Evolutionary conservation across 345 rosid species (phyloP).

Genomic region (Aegle marmelos): DNA sequence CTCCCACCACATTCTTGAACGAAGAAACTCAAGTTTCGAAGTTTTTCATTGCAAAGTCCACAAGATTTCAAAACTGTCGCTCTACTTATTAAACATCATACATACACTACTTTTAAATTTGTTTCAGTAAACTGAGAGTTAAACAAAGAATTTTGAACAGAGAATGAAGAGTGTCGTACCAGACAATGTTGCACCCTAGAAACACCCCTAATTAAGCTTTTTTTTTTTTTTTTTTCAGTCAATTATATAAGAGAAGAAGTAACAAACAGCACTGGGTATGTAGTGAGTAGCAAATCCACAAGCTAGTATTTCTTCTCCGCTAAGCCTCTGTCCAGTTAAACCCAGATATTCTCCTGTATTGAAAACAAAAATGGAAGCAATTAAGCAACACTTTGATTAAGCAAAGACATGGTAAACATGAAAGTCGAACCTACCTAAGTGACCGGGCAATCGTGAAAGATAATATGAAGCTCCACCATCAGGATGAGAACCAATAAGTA

Average conservation of each 20-base stretch:
- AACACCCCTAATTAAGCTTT: too few relatives aligned
- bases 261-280: conserved; percentile 11
- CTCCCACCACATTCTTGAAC: too few relatives aligned
- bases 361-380: not conserved
- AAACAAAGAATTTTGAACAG: too few relatives aligned
- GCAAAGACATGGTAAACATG: not conserved
- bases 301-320: conserved; percentile 17
- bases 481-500: conserved; percentile 24
- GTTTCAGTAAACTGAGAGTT: too few relatives aligned
- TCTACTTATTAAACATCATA: too few relatives aligned
- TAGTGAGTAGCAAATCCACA: conserved; percentile 24
- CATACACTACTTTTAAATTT: too few relatives aligned
- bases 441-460: conserved; percentile 25
- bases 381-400: not conserved
- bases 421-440: conserved; percentile 10
- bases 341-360: conserved; percentile 17
- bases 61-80: too few relatives aligned
- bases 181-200: too few relatives aligned
- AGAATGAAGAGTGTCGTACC: too few relatives aligned
- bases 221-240: not conserved
- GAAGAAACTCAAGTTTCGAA: too few relatives aligned
- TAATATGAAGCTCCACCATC: conserved; percentile 28
- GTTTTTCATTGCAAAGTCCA: too few relatives aligned
- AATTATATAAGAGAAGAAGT: not conserved
- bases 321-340: conserved; percentile 7